Percentiles rank a stretch among this genome's conserved stretches.
Evolutionary conservation across 2,329 filamentous ascomycete species (phyloP).

Genomic region (Epichloe scottii): DNA sequence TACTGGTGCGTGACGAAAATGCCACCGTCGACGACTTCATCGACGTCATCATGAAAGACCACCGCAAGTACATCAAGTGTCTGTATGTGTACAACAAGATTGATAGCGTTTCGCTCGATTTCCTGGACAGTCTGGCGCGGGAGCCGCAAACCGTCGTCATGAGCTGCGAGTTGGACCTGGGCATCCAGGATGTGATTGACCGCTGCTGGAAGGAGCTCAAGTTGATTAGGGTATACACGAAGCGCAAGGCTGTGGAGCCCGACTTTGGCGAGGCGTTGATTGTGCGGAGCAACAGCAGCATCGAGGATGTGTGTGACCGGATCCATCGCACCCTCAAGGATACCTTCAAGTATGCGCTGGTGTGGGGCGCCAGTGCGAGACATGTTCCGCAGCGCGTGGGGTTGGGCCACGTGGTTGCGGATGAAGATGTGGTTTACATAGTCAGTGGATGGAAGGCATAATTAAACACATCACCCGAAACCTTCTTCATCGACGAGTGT

Average conservation of each 20-base stretch:
- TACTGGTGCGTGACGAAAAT: slow-evolving; percentile 87
- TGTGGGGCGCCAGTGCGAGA: slow-evolving; percentile 93
- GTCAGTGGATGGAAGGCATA: slow-evolving; percentile 52
- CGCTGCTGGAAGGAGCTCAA: slow-evolving; percentile 88
- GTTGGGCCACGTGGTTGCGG: slow-evolving; percentile 62
- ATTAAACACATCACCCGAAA: background rate
- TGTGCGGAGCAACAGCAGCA: slow-evolving; percentile 72
- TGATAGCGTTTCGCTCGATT: slow-evolving; percentile 85
- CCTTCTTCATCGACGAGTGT: background rate
- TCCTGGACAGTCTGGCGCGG: slow-evolving; percentile 79
- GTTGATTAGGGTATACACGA: slow-evolving; percentile 89
- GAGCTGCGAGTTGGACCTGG: slow-evolving; percentile 91
- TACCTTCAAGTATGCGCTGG: slow-evolving; percentile 95
- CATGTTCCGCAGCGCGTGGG: slow-evolving; percentile 93
- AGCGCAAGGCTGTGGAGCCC: slow-evolving; percentile 84
- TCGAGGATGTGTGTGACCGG: slow-evolving; percentile 95
- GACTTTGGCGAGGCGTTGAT: slow-evolving; percentile 88
- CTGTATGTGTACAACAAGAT: slow-evolving; percentile 99
- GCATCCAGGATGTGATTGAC: slow-evolving; percentile 86
- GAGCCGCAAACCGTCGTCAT: slow-evolving; percentile 94
- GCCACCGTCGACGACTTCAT: slow-evolving; percentile 97
- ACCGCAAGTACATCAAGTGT: slow-evolving; percentile 90
- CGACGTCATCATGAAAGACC: slow-evolving; percentile 98
- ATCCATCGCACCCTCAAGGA: slow-evolving; percentile 93
- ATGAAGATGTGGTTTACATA: slow-evolving; percentile 58